Conservation (phyloP, 352 stramenopile species). For the Globisporangium paroecandrum region DNA sequence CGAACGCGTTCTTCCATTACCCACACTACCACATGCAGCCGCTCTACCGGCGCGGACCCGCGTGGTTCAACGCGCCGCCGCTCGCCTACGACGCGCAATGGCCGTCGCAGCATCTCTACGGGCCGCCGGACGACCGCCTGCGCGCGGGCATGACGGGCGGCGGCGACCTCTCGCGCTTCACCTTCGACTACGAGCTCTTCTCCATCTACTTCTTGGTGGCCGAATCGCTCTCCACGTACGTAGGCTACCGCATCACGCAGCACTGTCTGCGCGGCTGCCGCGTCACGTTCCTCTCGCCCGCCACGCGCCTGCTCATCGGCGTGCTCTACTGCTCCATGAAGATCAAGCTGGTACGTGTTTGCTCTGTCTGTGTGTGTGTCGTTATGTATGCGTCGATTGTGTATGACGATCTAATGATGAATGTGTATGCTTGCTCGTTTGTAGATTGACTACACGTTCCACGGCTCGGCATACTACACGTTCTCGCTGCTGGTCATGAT, state of each 20-base stretch:
- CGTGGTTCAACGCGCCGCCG: slow-evolving; percentile 33
- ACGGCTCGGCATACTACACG: slow-evolving; percentile 64
- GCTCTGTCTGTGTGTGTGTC: not conserved
- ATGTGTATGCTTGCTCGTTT: slow-evolving; percentile 5
- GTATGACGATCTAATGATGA: not conserved
- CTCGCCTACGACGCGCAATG: slow-evolving; percentile 31
- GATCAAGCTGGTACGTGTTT: slow-evolving; percentile 51
- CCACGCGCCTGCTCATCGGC: slow-evolving; percentile 63
- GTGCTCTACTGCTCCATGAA: slow-evolving; percentile 75
- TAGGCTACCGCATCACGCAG: slow-evolving; percentile 78
- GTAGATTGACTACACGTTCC: slow-evolving; percentile 80
- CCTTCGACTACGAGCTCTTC: slow-evolving; percentile 70
- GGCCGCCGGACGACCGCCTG: slow-evolving; percentile 39
- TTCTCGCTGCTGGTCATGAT: slow-evolving; percentile 60
- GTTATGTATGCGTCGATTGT: slow-evolving; percentile 6
- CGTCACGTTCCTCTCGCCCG: slow-evolving; percentile 57
- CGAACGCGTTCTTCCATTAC: not conserved
- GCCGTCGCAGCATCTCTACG: slow-evolving; percentile 37
- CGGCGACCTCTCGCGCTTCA: slow-evolving; percentile 29
- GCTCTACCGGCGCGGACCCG: slow-evolving; percentile 58
- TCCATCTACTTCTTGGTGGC: slow-evolving; percentile 76
- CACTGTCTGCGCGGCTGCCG: slow-evolving; percentile 71
- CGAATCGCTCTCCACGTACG: slow-evolving; percentile 70
- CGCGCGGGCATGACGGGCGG: slow-evolving; percentile 11
- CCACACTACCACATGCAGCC: slow-evolving; percentile 26